Evolutionary conservation across 2,329 filamentous ascomycete species (phyloP).

Genomic region (Aspergillus terreus): DNA sequence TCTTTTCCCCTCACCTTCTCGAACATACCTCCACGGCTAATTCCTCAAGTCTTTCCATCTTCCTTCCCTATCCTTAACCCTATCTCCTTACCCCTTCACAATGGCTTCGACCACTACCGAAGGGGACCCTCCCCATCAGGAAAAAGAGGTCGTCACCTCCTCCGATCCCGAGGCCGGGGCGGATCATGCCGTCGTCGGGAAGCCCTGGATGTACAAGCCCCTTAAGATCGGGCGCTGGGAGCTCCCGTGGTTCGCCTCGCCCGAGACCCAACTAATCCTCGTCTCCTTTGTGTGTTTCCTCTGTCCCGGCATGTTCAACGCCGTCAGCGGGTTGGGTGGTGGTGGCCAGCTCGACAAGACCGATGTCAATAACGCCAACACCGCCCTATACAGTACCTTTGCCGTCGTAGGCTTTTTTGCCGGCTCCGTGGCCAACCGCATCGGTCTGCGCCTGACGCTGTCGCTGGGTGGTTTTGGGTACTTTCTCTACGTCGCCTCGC

Average conservation of each 20-base stretch:
- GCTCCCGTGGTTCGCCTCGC: conserved; percentile 68
- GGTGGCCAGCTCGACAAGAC: conserved; percentile 56
- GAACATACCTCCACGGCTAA: not conserved
- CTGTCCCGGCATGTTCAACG: conserved; percentile 71
- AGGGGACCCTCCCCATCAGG: conserved; percentile 4
- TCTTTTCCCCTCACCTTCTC: not conserved
- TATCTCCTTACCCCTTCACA: conserved; percentile 3
- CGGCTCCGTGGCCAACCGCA: conserved; percentile 47
- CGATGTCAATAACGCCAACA: conserved; percentile 64
- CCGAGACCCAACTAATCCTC: conserved; percentile 67
- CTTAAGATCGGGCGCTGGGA: conserved; percentile 53
- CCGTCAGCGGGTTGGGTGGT: conserved; percentile 62
- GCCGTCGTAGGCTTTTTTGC: conserved; percentile 62
- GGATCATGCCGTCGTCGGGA: conserved; percentile 25
- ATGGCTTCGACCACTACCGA: conserved; percentile 9
- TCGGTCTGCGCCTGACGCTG: conserved; percentile 42
- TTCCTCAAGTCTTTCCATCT: not conserved
- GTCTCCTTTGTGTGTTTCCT: conserved; percentile 69
- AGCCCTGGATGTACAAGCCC: conserved; percentile 65
- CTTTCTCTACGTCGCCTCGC: conserved; percentile 47
- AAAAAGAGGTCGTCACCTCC: conserved; percentile 15
- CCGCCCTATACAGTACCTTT: conserved; percentile 70
- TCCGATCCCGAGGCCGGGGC: conserved; percentile 22
- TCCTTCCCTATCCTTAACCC: not conserved
- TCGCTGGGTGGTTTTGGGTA: conserved; percentile 48